Conservation (phyloP, 148 eudicot species). For the Fagopyrum homotropicum region DNA sequence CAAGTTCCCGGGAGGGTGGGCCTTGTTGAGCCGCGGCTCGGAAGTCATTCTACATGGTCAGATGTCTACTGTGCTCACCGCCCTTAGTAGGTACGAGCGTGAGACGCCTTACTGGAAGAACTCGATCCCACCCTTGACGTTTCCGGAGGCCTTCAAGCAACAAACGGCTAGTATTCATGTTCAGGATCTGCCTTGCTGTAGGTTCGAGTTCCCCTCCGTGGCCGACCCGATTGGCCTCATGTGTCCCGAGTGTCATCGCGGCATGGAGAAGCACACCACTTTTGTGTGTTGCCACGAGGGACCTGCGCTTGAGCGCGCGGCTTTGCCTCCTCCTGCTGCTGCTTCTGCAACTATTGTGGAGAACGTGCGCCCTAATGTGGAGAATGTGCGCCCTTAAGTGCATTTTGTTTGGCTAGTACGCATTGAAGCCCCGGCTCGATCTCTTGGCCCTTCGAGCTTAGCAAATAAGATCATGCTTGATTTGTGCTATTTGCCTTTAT, state of each 20-base stretch:
- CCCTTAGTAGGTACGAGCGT: constrained; percentile 14
- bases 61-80: constrained; percentile 15
- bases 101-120: constrained; percentile 32
- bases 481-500: background rate
- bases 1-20: constrained; percentile 42
- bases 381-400: background rate
- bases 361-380: background rate
- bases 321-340: background rate
- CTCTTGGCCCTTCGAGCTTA: background rate
- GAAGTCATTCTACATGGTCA: constrained; percentile 29
- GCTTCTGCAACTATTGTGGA: background rate
- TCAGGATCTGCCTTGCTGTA: constrained; percentile 25
- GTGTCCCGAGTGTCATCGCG: constrained; percentile 47
- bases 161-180: constrained; percentile 21
- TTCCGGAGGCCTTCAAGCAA: constrained; percentile 16
- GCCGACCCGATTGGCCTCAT: constrained; percentile 28
- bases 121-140: constrained; percentile 19
- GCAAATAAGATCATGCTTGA: background rate
- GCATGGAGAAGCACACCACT: constrained; percentile 29
- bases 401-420: background rate
- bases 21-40: constrained; percentile 39
- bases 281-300: constrained; percentile 15
- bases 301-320: background rate
- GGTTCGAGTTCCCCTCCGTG: constrained; percentile 33
- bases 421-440: background rate